Evolutionary conservation across 1,284 basidiomycete genomes (phyloP), one percentile per base, ranked within the genome.

Genomic region (Athelia psychrophila): DNA sequence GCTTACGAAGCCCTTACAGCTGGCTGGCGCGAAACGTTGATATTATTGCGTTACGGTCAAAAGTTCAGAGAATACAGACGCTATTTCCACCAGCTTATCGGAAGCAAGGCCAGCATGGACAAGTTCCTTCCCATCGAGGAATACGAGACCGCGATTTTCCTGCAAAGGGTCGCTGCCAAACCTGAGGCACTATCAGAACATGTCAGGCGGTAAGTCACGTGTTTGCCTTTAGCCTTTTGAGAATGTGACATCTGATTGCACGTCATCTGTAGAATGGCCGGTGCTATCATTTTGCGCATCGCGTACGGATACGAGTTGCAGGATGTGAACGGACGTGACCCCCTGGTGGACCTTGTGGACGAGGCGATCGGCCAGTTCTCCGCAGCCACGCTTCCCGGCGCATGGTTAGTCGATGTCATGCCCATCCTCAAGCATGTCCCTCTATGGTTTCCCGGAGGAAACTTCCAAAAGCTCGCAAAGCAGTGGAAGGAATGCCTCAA

Each of bases 21-120:
- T 10, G 71, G 71, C 1, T 73, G 67, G 67, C 68, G 68, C 46
- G 61, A 70, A 33, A 61, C 60, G 0, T 59, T 71, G 27, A 62
- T 60, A 19, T 60, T 71, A 16, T 2, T 70, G 18, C 65, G 58
- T 51, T 70, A 71, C 35, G 67, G 68, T 16, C 12, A 55, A 2
- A 60, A 59, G 10, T 67, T 68, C 45, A 63, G 65, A n/a, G 54
- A 51, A 1, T 67, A 62, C 52, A 63, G 68, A 18, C 70, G 65
- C 33, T 58, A 66, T 33, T 67, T 68, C 55, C 60, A 64, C n/a
- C 50, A 59, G 20, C 58, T 62, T 16, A 67, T 74, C 44, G 72
- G 72, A 1, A 72, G 61, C 16, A 56, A 58, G 8, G 51, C 52
- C 20, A 59, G 63, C 16, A 68, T 71, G 62, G 60, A 59, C 4